These are phyloP conservation scores for Pleomassaria siparia DNA, from an alignment of 2,329 filamentous ascomycete genomes.

Conservation along the genomic window DNA sequence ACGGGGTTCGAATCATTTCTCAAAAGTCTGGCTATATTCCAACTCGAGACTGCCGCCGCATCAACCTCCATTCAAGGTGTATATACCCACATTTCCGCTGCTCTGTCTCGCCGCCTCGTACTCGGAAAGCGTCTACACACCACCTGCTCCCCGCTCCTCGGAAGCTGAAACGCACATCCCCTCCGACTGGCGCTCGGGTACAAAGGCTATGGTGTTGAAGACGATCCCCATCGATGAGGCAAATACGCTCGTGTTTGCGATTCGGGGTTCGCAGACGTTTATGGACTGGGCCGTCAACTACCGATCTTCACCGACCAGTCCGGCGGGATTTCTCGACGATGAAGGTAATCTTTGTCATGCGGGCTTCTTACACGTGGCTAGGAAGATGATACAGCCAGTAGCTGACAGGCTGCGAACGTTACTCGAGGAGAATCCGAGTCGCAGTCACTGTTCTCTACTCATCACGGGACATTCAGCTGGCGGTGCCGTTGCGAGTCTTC, in stretches of 20 bases:
- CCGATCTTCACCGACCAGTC: constrained; percentile 66
- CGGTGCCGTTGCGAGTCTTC: constrained; percentile 76
- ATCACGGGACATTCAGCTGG: constrained; percentile 88
- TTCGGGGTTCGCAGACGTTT: constrained; percentile 77
- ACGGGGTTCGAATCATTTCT: constrained; percentile 52
- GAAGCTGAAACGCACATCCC: constrained; percentile 71
- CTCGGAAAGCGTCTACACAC: constrained; percentile 71
- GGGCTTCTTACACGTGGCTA: constrained; percentile 75
- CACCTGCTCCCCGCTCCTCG: constrained; percentile 54
- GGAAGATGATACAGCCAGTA: constrained; percentile 73
- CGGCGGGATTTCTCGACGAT: constrained; percentile 74
- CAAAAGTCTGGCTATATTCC: constrained; percentile 75
- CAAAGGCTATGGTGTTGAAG: constrained; percentile 84
- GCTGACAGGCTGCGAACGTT: constrained; percentile 69
- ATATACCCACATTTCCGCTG: constrained; percentile 74
- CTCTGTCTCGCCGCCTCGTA: constrained; percentile 78
- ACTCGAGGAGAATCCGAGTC: constrained; percentile 69
- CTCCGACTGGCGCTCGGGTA: constrained; percentile 71
- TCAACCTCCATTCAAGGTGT: constrained; percentile 69
- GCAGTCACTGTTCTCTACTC: constrained; percentile 67
- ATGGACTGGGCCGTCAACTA: constrained; percentile 88
- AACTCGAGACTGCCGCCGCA: constrained; percentile 73
- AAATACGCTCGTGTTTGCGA: constrained; percentile 79
- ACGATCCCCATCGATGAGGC: constrained; percentile 76
- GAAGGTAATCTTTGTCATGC: constrained; percentile 75